These are phyloP conservation scores for Lachnellula cervina DNA, from an alignment of 2,329 filamentous ascomycete species.

Conservation along the genomic window DNA sequence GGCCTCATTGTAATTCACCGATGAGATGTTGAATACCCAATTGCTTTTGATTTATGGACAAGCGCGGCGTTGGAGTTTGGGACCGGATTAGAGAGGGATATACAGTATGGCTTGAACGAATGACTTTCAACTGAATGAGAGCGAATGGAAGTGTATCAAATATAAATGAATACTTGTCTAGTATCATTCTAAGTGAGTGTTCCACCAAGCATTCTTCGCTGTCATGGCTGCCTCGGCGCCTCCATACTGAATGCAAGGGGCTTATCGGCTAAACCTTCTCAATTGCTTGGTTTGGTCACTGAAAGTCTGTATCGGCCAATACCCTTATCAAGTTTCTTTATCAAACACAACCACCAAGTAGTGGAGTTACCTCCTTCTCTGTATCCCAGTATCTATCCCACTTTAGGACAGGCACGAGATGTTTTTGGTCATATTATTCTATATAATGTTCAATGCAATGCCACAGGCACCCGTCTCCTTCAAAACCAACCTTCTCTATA, in stretches of 20 bases:
- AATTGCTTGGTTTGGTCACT: not conserved
- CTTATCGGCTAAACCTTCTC: not conserved
- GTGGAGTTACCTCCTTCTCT: not conserved
- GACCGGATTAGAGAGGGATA: not conserved
- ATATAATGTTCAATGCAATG: not conserved
- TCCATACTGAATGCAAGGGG: not conserved
- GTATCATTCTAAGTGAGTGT: too few relatives aligned
- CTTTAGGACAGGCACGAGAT: not conserved
- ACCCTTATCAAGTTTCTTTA: not conserved
- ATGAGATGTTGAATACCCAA: not conserved
- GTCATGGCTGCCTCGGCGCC: not conserved
- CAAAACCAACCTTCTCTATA: not conserved
- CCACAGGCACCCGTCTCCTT: not conserved
- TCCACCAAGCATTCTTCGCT: not conserved
- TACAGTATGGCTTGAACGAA: too few relatives aligned
- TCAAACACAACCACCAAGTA: not conserved
- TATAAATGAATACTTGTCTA: too few relatives aligned
- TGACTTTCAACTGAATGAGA: too few relatives aligned
- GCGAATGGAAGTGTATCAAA: too few relatives aligned
- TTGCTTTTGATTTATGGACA: not conserved
- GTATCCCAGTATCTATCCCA: not conserved
- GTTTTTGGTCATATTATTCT: not conserved
- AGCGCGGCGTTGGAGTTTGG: not conserved
- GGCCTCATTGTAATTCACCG: conserved; percentile 1
- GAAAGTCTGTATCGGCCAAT: too few relatives aligned